Conservation (phyloP, 2,329 filamentous ascomycete genomes). For the Fusarium avenaceum region DNA sequence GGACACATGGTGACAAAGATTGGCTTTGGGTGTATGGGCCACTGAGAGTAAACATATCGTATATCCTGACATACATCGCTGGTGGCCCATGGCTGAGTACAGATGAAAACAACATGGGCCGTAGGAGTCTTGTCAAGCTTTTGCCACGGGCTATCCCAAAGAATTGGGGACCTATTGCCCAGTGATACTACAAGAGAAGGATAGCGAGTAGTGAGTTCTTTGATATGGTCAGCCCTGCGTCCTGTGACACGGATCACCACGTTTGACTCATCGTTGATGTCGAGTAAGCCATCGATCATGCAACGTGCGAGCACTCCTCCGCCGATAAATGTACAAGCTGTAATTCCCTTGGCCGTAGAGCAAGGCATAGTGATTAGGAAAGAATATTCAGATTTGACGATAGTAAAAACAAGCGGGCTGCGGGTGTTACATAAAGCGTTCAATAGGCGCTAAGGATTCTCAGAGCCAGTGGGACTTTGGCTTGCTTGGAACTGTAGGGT, state of each 20-base stretch:
- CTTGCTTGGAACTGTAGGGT: too few relatives aligned
- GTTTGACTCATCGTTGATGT: background rate
- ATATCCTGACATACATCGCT: slow-evolving; percentile 6
- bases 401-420: too few relatives aligned
- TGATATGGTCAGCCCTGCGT: background rate
- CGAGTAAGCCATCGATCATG: slow-evolving; percentile 7
- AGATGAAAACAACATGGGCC: slow-evolving; percentile 3
- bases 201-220: background rate
- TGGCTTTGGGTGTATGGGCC: slow-evolving; percentile 1
- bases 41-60: background rate
- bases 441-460: too few relatives aligned
- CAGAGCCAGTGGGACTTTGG: too few relatives aligned
- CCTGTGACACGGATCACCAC: slow-evolving; percentile 6
- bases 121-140: slow-evolving; percentile 1
- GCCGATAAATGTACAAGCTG: background rate
- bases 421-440: too few relatives aligned
- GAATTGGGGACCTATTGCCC: background rate
- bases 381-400: too few relatives aligned
- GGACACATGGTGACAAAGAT: slow-evolving; percentile 10
- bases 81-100: slow-evolving; percentile 6
- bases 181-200: background rate
- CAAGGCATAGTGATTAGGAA: background rate
- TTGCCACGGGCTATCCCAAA: slow-evolving; percentile 5
- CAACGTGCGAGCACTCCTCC: background rate
- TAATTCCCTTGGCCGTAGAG: background rate